Conservation (phyloP, 768 basidiomycete species). For the Pisolithus marmoratus region DNA sequence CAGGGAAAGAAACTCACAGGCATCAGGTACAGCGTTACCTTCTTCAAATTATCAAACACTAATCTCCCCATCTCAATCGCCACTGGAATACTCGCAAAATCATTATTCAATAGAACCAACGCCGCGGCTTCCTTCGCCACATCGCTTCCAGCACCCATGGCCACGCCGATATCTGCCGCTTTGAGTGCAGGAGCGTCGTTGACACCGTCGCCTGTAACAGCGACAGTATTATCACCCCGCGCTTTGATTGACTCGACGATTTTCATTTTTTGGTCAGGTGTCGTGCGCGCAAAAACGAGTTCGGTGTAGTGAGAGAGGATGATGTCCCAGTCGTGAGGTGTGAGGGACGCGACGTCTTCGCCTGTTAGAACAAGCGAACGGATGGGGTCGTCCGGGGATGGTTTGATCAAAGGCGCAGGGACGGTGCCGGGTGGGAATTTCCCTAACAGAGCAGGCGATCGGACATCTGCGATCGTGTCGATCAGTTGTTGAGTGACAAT, state of each 20-base stretch:
- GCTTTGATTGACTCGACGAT: constrained; percentile 51
- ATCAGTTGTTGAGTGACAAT: constrained; percentile 36
- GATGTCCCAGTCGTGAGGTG: constrained; percentile 34
- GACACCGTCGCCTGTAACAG: constrained; percentile 53
- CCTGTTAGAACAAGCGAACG: constrained; percentile 40
- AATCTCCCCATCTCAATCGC: constrained; percentile 56
- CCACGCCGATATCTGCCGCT: constrained; percentile 50
- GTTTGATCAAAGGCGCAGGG: constrained; percentile 26
- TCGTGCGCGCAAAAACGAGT: constrained; percentile 50
- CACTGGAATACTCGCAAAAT: constrained; percentile 52
- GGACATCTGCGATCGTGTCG: constrained; percentile 30
- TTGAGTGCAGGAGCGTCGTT: constrained; percentile 49
- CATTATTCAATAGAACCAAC: constrained; percentile 51
- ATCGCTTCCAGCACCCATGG: constrained; percentile 45
- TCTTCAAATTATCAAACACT: constrained; percentile 55
- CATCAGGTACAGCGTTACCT: constrained; percentile 42
- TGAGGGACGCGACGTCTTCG: constrained; percentile 36
- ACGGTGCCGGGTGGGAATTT: constrained; percentile 12
- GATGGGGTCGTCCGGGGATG: constrained; percentile 31
- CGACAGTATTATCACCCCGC: constrained; percentile 44
- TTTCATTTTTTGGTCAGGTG: constrained; percentile 51
- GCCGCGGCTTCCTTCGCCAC: constrained; percentile 50
- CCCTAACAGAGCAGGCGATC: constrained; percentile 6
- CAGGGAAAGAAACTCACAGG: constrained; percentile 24
- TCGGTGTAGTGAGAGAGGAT: constrained; percentile 34